Conservation (phyloP, 768 basidiomycete species). For the Kwoniella mangroviensis region DNA sequence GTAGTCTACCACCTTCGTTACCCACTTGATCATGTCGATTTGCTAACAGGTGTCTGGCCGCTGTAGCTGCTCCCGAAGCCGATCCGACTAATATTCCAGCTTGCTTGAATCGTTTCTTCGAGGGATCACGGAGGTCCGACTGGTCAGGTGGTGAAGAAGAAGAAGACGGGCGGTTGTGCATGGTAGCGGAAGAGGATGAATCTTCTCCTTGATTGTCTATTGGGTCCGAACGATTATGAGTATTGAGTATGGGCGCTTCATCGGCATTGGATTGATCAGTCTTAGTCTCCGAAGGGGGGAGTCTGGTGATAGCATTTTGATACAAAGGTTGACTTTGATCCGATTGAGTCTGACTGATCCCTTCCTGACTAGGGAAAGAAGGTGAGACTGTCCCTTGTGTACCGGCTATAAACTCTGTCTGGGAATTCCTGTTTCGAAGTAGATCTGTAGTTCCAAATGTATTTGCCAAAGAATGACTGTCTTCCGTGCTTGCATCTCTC, state of each 20-base stretch:
- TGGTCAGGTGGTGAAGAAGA: background rate
- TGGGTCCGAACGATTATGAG: too few relatives aligned
- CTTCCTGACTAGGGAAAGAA: background rate
- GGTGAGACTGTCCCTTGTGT: background rate
- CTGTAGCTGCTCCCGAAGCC: slow-evolving; percentile 24
- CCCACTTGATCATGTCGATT: background rate
- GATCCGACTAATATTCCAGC: slow-evolving; percentile 21
- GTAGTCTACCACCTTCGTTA: slow-evolving; percentile 12
- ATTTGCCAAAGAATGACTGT: slow-evolving; percentile 19
- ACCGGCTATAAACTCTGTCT: background rate
- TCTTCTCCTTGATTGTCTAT: too few relatives aligned
- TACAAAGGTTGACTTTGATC: background rate
- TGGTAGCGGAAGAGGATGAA: slow-evolving; percentile 17
- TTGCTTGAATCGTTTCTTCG: slow-evolving; percentile 12
- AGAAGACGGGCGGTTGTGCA: slow-evolving; percentile 4
- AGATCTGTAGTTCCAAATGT: slow-evolving; percentile 17
- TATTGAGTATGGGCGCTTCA: background rate
- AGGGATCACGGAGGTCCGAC: slow-evolving; percentile 16
- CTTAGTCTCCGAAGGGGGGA: background rate
- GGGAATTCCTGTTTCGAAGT: background rate
- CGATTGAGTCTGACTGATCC: background rate
- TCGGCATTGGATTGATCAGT: too few relatives aligned
- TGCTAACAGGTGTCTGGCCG: slow-evolving; percentile 17
- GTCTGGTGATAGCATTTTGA: background rate
- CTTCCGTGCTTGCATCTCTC: slow-evolving; percentile 6